Percentiles rank a stretch among this genome's conserved stretches.
These are phyloP conservation scores for Phytophthora nicotianae DNA, from an alignment of 352 stramenopile species.

Conservation along the genomic window DNA sequence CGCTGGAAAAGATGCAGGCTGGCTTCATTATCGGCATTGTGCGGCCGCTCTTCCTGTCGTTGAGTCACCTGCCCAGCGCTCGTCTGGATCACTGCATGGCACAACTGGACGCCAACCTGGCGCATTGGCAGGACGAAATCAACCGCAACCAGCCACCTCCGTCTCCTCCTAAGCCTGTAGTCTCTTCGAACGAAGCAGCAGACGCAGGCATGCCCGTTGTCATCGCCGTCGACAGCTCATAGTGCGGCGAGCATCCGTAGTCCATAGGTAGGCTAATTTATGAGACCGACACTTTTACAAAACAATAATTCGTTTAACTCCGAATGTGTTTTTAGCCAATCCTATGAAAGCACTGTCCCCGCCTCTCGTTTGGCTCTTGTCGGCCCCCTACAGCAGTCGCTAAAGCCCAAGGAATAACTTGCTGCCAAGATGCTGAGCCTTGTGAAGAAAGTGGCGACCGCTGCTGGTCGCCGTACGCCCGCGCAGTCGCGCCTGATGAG, in stretches of 20 bases:
- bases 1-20: constrained; percentile 90
- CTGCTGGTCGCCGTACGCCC: constrained; percentile 40
- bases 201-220: constrained; percentile 1
- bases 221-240: constrained; percentile 16
- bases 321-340: constrained; percentile 25
- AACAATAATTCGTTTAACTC: constrained; percentile 8
- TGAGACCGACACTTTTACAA: not conserved
- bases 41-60: constrained; percentile 68
- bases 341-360: not conserved
- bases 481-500: constrained; percentile 79
- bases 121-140: constrained; percentile 75
- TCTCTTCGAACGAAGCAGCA: constrained; percentile 16
- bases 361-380: constrained; percentile 33
- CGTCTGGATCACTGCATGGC: constrained; percentile 63
- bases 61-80: constrained; percentile 59
- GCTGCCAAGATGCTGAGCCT: constrained; percentile 67
- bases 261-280: constrained; percentile 21
- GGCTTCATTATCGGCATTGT: constrained; percentile 95
- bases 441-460: constrained; percentile 70
- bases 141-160: constrained; percentile 37
- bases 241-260: constrained; percentile 12
- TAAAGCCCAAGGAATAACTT: constrained; percentile 24
- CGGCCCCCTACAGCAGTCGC: constrained; percentile 18
- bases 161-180: constrained; percentile 7
- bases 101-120: constrained; percentile 72